Base-by-base conservation (phyloP, 1,284 basidiomycete species). In the Cronartium ribicola region DNA sequence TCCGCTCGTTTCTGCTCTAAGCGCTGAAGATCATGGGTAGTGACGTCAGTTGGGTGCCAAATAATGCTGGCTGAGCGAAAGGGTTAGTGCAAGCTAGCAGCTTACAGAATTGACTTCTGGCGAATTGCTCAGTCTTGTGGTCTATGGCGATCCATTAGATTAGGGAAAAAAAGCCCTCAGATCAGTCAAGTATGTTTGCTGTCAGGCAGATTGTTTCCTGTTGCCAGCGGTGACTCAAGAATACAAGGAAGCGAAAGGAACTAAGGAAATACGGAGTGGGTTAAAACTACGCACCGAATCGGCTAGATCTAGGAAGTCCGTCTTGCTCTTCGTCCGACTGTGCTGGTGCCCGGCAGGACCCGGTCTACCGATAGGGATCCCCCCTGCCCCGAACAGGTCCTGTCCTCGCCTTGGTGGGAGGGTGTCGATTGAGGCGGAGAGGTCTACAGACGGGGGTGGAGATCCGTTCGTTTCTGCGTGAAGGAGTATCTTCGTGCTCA, bases 1-100 rank as follows among this genome's bases (percentile, higher is more conserved):
- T 94, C 91, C 77, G 91, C 83, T 79, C 92, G 90, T 82, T 94
- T 95, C 79, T 92, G 85, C 82, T 94, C 90, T 76, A 94, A 88
- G 77, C 90, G 89, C 90, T 94, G 82, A 77, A 39, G 51, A 43
- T 36, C n/a, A 48, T 65, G 57, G 17, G 14, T 51, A 41, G 11
- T n/a, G 51, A 6, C 2, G 5, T 20, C n/a, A 29, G 51, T 55
- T 29, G 29, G 51, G 29, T 46, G 51, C 10, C 51, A 11, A n/a
- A n/a, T n/a, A n/a, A 55, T 55, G 51, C 51, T 7, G 29, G n/a
- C 5, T 51, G 51, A 20, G n/a, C 11, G 37, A 29, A 76, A 29
- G 62, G 10, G 40, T 20, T 41, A 61, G 10, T 20, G n/a, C 46
- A 39, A 22, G 36, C 43, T 1, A 39, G 40, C 36, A 14, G 14